phyloP scores from a whole-genome alignment of 2,329 filamentous ascomycete species.

The Sarocladium brachiariae region DNA sequence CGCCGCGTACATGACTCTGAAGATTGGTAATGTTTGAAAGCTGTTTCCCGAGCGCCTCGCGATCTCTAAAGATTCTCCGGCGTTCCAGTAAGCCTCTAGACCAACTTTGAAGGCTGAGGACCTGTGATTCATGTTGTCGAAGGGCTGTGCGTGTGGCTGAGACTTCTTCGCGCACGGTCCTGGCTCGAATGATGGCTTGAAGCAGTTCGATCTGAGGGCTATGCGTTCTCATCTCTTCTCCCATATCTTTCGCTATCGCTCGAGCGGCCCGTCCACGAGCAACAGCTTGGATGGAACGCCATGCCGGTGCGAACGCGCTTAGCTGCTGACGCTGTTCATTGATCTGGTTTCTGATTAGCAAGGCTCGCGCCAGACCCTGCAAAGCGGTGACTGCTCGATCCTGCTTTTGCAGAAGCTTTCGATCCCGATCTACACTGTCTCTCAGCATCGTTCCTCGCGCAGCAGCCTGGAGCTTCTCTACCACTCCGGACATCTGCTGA shows the following conservation, averaged over 20 bases:
- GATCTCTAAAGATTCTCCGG: conserved; percentile 39
- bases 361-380: conserved; percentile 61
- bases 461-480: conserved; percentile 57
- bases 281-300: conserved; percentile 36
- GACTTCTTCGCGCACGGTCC: conserved; percentile 45
- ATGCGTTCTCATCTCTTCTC: conserved; percentile 41
- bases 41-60: conserved; percentile 51
- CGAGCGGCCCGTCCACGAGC: conserved; percentile 43
- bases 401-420: conserved; percentile 44
- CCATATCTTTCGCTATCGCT: conserved; percentile 34
- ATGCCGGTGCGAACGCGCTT: conserved; percentile 39
- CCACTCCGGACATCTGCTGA: conserved; percentile 40
- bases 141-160: conserved; percentile 41
- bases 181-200: conserved; percentile 47
- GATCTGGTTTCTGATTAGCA: conserved; percentile 50
- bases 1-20: conserved; percentile 63
- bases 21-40: conserved; percentile 51
- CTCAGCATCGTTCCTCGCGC: conserved; percentile 61
- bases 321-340: conserved; percentile 44
- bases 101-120: conserved; percentile 49
- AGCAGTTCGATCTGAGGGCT: conserved; percentile 36
- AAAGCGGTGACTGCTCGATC: conserved; percentile 45
- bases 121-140: conserved; percentile 34
- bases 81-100: conserved; percentile 57
- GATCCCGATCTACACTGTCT: conserved; percentile 46